Conservation (phyloP, 208 protist species). For the Leptomonas pyrrhocoris region DNA sequence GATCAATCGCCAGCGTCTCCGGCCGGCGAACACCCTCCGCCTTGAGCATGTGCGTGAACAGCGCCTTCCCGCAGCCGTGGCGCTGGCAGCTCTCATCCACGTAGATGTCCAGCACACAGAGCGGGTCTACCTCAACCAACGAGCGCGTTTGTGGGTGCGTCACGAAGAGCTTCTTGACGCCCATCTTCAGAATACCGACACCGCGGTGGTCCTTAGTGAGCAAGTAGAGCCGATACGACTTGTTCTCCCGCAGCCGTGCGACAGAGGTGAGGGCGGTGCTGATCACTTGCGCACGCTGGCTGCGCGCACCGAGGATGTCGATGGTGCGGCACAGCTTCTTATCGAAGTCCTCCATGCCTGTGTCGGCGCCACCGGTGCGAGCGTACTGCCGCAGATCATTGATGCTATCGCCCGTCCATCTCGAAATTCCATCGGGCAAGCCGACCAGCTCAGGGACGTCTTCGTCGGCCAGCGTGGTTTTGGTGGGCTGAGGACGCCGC, state of each 20-base stretch:
- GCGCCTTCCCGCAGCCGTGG: conserved; percentile 70
- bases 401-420: conserved; percentile 55
- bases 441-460: conserved; percentile 32
- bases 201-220: conserved; percentile 49
- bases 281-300: conserved; percentile 61
- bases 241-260: conserved; percentile 53
- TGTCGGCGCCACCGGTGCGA: conserved; percentile 14
- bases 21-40: conserved; percentile 30
- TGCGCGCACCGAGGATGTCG: conserved; percentile 72
- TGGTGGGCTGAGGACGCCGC: conserved; percentile 6
- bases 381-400: conserved; percentile 34
- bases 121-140: conserved; percentile 89
- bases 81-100: conserved; percentile 88
- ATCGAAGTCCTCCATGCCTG: conserved; percentile 26
- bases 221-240: conserved; percentile 72
- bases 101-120: conserved; percentile 95
- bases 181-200: conserved; percentile 91
- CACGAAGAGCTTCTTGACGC: conserved; percentile 90
- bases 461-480: conserved; percentile 12
- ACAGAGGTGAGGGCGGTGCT: conserved; percentile 69
- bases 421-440: conserved; percentile 61
- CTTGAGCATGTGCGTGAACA: conserved; percentile 83
- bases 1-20: conserved; percentile 88
- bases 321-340: conserved; percentile 67
- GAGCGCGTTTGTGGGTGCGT: conserved; percentile 44